These are phyloP conservation scores for Penicillium nordicum DNA, from an alignment of 2,329 filamentous ascomycete genomes.

Conservation along the genomic window DNA sequence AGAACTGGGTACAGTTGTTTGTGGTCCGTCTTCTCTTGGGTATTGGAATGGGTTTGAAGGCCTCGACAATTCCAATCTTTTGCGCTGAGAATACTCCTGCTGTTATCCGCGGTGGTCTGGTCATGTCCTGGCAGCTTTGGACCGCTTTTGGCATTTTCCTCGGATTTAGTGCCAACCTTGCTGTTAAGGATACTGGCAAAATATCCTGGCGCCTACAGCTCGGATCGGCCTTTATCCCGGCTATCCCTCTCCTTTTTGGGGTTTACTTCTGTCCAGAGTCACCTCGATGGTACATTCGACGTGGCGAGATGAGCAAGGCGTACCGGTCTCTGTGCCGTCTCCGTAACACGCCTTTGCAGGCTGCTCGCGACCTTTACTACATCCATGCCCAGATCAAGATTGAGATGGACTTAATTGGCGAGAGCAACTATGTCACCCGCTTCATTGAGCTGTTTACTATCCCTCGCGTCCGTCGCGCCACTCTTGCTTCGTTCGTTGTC, in stretches of 20 bases:
- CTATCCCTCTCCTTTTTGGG: constrained; percentile 56
- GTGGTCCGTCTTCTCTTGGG: constrained; percentile 57
- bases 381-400: constrained; percentile 53
- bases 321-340: constrained; percentile 57
- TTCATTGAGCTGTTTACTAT: constrained; percentile 54
- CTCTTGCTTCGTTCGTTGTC: constrained; percentile 70
- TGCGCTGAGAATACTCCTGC: constrained; percentile 56
- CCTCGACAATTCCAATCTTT: constrained; percentile 55
- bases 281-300: constrained; percentile 66
- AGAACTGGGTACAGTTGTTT: constrained; percentile 58
- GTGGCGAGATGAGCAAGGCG: constrained; percentile 59
- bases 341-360: constrained; percentile 58
- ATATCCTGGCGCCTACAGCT: constrained; percentile 64
- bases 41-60: constrained; percentile 61
- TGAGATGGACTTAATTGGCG: constrained; percentile 41
- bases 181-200: constrained; percentile 56
- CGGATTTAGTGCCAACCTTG: constrained; percentile 63
- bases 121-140: constrained; percentile 55
- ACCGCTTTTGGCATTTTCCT: constrained; percentile 64
- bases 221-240: constrained; percentile 63
- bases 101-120: constrained; percentile 54
- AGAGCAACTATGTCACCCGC: constrained; percentile 59
- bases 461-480: constrained; percentile 56
- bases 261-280: constrained; percentile 64
- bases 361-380: constrained; percentile 61